These are phyloP conservation scores for Mrakia blollopis DNA, from an alignment of 768 basidiomycete genomes.

Conservation along the genomic window DNA sequence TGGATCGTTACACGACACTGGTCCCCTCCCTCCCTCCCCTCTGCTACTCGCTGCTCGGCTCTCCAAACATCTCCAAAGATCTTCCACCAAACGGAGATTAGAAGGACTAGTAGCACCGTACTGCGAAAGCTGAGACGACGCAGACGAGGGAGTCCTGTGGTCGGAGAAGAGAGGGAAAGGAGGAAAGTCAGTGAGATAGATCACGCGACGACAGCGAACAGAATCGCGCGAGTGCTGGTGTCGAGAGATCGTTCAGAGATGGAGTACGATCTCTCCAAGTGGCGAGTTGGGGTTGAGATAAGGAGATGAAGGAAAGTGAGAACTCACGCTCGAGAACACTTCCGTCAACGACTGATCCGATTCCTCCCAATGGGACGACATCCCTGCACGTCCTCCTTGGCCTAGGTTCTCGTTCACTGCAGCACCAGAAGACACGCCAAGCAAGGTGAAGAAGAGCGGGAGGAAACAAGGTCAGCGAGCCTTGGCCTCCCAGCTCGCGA, in stretches of 20 bases:
- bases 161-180: not conserved
- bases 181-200: not conserved
- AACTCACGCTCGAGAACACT: conserved; percentile 4
- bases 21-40: not conserved
- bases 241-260: not conserved
- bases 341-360: not conserved
- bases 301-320: not conserved
- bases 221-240: too few relatives aligned
- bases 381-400: conserved; percentile 4
- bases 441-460: not conserved
- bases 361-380: conserved; percentile 16
- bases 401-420: conserved; percentile 16
- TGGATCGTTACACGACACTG: not conserved
- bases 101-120: not conserved
- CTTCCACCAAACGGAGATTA: not conserved
- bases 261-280: not conserved
- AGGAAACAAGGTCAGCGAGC: not conserved
- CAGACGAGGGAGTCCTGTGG: conserved; percentile 7
- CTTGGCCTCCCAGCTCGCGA: not conserved
- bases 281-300: too few relatives aligned
- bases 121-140: not conserved
- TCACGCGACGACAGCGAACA: not conserved
- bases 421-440: not conserved
- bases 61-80: not conserved
- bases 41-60: too few relatives aligned